These are phyloP conservation scores for Bipolaris gigantea DNA, from an alignment of 2,329 filamentous ascomycete species.

Conservation along the genomic window DNA sequence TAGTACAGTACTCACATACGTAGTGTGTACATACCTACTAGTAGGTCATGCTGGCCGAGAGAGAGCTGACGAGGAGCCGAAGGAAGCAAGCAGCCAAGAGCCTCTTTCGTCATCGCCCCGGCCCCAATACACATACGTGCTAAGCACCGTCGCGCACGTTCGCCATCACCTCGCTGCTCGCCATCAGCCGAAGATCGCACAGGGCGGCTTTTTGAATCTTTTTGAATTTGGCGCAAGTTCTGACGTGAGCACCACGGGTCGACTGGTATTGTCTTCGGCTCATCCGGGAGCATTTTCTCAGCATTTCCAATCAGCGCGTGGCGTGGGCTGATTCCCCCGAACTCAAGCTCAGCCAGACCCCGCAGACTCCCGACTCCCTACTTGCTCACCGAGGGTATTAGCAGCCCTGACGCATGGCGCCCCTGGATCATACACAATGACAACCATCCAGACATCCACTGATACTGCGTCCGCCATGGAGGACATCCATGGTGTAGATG, in stretches of 20 bases:
- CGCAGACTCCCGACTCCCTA: constrained; percentile 31
- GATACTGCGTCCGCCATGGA: constrained; percentile 61
- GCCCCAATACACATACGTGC: not conserved
- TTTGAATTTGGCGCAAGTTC: constrained; percentile 9
- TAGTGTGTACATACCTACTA: not conserved
- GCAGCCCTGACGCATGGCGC: constrained; percentile 30
- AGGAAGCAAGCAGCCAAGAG: constrained; percentile 17
- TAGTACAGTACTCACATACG: not conserved
- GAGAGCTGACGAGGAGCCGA: constrained; percentile 22
- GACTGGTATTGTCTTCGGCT: constrained; percentile 2
- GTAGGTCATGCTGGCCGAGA: not conserved
- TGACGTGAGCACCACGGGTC: constrained; percentile 14
- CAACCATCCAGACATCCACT: constrained; percentile 24
- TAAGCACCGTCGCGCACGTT: constrained; percentile 6
- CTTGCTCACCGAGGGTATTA: constrained; percentile 18
- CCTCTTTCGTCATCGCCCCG: constrained; percentile 20
- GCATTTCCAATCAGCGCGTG: constrained; percentile 28
- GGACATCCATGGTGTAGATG: constrained; percentile 78
- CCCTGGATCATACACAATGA: constrained; percentile 26
- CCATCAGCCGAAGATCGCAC: constrained; percentile 19
- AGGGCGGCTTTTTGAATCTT: constrained; percentile 11
- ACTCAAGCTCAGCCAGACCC: constrained; percentile 19
- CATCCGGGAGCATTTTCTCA: constrained; percentile 10
- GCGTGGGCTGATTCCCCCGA: constrained; percentile 17
- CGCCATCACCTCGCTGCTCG: constrained; percentile 8